Evolutionary conservation across 2,329 filamentous ascomycete species (phyloP).

Genomic region (Paramyrothecium roridum): DNA sequence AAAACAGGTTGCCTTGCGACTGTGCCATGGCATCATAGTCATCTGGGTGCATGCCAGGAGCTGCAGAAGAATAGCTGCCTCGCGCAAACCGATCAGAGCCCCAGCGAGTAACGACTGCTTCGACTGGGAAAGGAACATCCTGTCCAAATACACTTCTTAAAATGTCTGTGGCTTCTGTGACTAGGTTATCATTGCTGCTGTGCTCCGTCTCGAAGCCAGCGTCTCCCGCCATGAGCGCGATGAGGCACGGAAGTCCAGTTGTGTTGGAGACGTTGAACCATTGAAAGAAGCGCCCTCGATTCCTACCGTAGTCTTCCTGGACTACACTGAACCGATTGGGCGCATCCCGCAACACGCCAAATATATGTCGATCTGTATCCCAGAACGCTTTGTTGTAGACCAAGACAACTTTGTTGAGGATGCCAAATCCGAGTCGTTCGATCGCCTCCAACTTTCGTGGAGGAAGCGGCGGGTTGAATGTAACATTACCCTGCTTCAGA

Average conservation of each 20-base stretch:
- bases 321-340: slow-evolving; percentile 65
- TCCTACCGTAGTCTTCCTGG: slow-evolving; percentile 74
- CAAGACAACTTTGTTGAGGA: slow-evolving; percentile 92
- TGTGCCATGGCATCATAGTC: slow-evolving; percentile 93
- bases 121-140: slow-evolving; percentile 71
- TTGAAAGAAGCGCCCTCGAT: slow-evolving; percentile 90
- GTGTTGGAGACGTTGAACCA: slow-evolving; percentile 96
- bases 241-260: slow-evolving; percentile 79
- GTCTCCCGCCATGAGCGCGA: slow-evolving; percentile 94
- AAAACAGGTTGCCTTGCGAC: slow-evolving; percentile 82
- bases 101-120: slow-evolving; percentile 91
- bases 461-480: slow-evolving; percentile 90
- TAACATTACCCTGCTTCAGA: slow-evolving; percentile 74
- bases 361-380: slow-evolving; percentile 87
- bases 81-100: slow-evolving; percentile 85
- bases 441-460: slow-evolving; percentile 81
- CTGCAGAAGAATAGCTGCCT: slow-evolving; percentile 94
- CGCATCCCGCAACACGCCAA: slow-evolving; percentile 81
- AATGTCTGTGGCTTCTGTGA: slow-evolving; percentile 76
- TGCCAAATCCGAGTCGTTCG: slow-evolving; percentile 81
- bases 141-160: slow-evolving; percentile 72
- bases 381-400: slow-evolving; percentile 90
- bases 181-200: slow-evolving; percentile 69
- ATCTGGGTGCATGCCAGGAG: slow-evolving; percentile 73
- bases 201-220: slow-evolving; percentile 85